Percentiles rank a stretch among this genome's conserved stretches.
Conservation (phyloP, 441 rosid species). For the Dalechampia spathulata region DNA sequence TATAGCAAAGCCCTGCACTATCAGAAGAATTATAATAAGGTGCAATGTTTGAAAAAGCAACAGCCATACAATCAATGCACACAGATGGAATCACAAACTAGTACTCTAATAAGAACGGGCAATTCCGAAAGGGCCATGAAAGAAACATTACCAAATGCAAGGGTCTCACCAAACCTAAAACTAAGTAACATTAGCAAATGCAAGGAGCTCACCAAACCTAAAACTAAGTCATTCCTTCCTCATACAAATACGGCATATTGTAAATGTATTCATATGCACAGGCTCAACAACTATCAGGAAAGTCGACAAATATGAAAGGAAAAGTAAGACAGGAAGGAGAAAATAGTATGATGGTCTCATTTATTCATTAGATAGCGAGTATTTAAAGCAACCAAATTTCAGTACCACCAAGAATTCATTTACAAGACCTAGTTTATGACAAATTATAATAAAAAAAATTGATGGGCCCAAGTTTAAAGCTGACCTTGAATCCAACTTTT, state of each 20-base stretch:
- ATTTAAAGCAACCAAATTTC: not conserved
- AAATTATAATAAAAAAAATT: not conserved
- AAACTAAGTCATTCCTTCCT: too few relatives aligned
- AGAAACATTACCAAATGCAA: too few relatives aligned
- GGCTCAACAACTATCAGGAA: not conserved
- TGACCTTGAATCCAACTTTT: conserved; percentile 89
- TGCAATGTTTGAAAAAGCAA: conserved; percentile 1
- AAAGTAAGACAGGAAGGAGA: too few relatives aligned
- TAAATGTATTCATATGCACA: not conserved
- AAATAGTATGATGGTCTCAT: not conserved
- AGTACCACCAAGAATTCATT: not conserved
- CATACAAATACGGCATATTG: not conserved
- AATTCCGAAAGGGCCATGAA: not conserved
- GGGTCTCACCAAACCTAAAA: too few relatives aligned
- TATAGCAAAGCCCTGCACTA: conserved; percentile 77
- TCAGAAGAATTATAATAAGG: not conserved
- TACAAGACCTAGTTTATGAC: not conserved
- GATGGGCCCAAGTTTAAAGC: conserved; percentile 17
- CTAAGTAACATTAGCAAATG: too few relatives aligned
- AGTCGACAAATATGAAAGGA: not conserved
- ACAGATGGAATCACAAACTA: not conserved
- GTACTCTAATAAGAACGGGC: not conserved
- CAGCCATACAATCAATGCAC: not conserved
- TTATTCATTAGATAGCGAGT: not conserved
- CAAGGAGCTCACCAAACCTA: too few relatives aligned